Evolutionary conservation across 805 yeast genomes (phyloP).

Genomic region (Candida methanosorbosa): DNA sequence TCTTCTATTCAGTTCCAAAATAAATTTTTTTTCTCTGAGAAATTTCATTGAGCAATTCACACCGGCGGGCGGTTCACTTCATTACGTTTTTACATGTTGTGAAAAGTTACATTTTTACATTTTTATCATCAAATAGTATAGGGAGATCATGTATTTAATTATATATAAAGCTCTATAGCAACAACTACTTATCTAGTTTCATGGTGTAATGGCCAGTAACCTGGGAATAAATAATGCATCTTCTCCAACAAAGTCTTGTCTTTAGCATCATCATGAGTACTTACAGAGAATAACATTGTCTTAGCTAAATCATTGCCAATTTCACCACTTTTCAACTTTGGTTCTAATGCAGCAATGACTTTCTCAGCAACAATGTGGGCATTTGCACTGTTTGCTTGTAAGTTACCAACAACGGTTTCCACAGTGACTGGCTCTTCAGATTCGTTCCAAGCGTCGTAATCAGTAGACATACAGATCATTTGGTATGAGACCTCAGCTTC

Average conservation of each 20-base stretch:
- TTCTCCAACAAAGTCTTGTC: conserved; percentile 65
- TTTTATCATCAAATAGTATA: too few relatives aligned
- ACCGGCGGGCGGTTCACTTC: too few relatives aligned
- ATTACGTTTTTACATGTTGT: too few relatives aligned
- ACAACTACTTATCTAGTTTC: too few relatives aligned
- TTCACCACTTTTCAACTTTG: conserved; percentile 45
- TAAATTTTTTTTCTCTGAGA: too few relatives aligned
- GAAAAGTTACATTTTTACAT: too few relatives aligned
- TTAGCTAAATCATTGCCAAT: conserved; percentile 69
- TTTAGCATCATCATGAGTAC: conserved; percentile 68
- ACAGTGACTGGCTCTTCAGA: conserved; percentile 95
- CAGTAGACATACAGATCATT: conserved; percentile 98
- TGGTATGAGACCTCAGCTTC: conserved; percentile 97
- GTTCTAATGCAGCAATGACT: conserved; percentile 59
- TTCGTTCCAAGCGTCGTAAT: conserved; percentile 97
- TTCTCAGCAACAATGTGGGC: conserved; percentile 72
- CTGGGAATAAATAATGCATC: conserved; percentile 85
- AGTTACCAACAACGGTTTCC: conserved; percentile 90
- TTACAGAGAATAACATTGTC: conserved; percentile 70
- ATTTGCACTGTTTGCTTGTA: conserved; percentile 78
- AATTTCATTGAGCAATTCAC: too few relatives aligned
- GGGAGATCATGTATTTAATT: too few relatives aligned
- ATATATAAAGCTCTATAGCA: too few relatives aligned
- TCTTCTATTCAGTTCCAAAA: too few relatives aligned
- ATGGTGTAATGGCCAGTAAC: conserved; percentile 57